These are phyloP conservation scores for Panicum virgatum DNA, from an alignment of 202 grass and related monocot species.

Conservation along the genomic window DNA sequence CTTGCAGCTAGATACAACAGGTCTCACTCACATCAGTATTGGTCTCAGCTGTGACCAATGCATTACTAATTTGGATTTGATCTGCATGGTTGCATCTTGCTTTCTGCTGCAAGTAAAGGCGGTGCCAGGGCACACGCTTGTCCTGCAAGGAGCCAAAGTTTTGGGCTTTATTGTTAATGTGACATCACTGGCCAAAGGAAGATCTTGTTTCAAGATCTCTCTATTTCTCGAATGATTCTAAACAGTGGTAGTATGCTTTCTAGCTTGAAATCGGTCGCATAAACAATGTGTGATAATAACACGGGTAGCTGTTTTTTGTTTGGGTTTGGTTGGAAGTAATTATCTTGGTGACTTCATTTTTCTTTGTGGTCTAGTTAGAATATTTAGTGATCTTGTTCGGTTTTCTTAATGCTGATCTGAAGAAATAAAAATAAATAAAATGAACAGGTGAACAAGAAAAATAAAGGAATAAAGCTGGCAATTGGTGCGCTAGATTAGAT, in stretches of 20 bases:
- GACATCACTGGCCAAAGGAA: constrained; percentile 62
- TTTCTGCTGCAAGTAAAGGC: constrained; percentile 47
- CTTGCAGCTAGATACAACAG: not conserved
- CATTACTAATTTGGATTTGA: constrained; percentile 37
- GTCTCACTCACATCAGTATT: not conserved
- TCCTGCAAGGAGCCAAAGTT: constrained; percentile 48
- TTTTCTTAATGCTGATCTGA: not conserved
- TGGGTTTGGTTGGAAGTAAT: not conserved
- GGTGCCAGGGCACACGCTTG: constrained; percentile 12
- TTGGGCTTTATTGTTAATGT: constrained; percentile 57
- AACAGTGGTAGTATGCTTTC: constrained; percentile 29
- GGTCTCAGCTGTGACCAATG: not conserved
- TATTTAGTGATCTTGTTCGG: constrained; percentile 2
- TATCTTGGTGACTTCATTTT: constrained; percentile 9
- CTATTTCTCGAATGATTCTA: constrained; percentile 40
- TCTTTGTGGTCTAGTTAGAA: not conserved
- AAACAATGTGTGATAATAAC: not conserved
- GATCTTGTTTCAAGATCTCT: constrained; percentile 63
- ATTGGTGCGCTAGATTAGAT: constrained; percentile 49
- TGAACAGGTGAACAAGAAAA: constrained; percentile 21
- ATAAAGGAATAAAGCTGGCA: constrained; percentile 16
- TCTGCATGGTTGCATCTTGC: constrained; percentile 40
- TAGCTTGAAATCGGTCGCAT: not conserved
- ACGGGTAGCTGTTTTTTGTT: not conserved
- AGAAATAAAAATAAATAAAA: constrained; percentile 24